Base-by-base conservation (phyloP, 208 protist species). In the Blastocrithidia nonstop region DNA sequence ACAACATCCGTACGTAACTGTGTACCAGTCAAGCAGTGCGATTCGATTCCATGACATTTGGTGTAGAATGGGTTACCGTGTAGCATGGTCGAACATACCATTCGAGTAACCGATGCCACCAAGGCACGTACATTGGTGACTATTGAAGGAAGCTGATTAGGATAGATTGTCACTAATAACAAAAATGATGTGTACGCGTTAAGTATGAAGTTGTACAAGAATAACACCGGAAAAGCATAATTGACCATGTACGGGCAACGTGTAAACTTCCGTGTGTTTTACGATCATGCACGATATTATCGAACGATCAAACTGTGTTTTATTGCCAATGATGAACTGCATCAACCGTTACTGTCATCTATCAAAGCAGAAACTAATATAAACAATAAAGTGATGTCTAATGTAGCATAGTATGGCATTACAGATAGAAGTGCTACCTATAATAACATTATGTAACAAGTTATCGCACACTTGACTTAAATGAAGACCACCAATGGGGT, bases 1-100 rank as follows among this genome's bases (percentile, higher is more conserved):
- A n/a, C n/a, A n/a, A n/a, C n/a, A n/a, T n/a, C n/a, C n/a, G n/a
- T n/a, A 29, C 29, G 57, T 11, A 59, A 61, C 40, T 86, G 77
- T 45, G 57, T 93, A 16, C 76, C 76, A 11, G 49, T 89, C 24
- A 88, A 90, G 51, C 84, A 93, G 56, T 71, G 63, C 27, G 66
- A 58, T 15, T 62, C 66, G 2, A 40, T 43, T 16, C 57, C 77
- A 17, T 93, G 84, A 80, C 79, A 64, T 62, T 63, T 50, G 1
- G 31, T 62, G 17, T 28, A 32, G 8, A 78, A 86, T 53, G 81
- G 84, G 25, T 44, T 93, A 17, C 84, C 84, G 9, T 84, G 79
- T 57, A 86, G 66, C 38, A 42, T 74, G 19, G 62, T 77, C 20
- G 84, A 93, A 53, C 74, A 88, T 57, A 86, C 76, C 1, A 45